phyloP scores from a whole-genome alignment of 805 yeast genomes.

The Ogataea minuta region DNA sequence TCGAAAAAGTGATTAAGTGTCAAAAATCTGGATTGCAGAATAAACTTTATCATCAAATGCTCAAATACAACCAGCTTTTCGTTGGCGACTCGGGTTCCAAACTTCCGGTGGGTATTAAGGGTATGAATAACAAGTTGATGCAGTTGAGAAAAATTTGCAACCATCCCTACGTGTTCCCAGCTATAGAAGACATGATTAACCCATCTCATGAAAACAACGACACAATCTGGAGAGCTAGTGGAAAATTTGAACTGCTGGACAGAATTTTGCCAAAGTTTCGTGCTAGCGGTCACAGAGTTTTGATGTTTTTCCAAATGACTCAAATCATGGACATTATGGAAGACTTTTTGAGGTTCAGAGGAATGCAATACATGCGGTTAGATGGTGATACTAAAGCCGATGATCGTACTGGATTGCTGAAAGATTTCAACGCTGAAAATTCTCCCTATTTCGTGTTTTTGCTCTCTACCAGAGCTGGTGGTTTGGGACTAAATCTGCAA shows the following conservation, averaged over 20 bases:
- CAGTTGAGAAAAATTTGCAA: conserved; percentile 82
- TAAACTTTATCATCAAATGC: conserved; percentile 72
- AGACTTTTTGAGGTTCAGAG: conserved; percentile 67
- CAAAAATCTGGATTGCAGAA: conserved; percentile 71
- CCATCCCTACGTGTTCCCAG: conserved; percentile 86
- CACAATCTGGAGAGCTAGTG: conserved; percentile 71
- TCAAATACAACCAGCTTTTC: conserved; percentile 65
- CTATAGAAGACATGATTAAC: conserved; percentile 68
- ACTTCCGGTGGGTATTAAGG: conserved; percentile 65
- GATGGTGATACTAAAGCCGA: conserved; percentile 86
- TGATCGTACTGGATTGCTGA: conserved; percentile 74
- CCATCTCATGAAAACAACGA: conserved; percentile 63
- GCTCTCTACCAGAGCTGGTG: conserved; percentile 86
- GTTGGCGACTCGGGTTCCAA: conserved; percentile 59
- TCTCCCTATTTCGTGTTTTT: conserved; percentile 79
- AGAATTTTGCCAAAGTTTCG: conserved; percentile 73
- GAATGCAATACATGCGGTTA: conserved; percentile 68
- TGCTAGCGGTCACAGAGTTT: conserved; percentile 71
- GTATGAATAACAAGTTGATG: conserved; percentile 80
- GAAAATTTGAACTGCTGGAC: conserved; percentile 78
- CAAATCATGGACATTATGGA: conserved; percentile 90
- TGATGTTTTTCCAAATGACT: conserved; percentile 86
- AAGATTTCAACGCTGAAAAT: conserved; percentile 68
- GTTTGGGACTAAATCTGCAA: conserved; percentile 80
- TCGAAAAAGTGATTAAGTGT: conserved; percentile 80